Evolutionary conservation across 2,329 filamentous ascomycete species (phyloP).

Genomic region (Aspergillus spinulosporus): DNA sequence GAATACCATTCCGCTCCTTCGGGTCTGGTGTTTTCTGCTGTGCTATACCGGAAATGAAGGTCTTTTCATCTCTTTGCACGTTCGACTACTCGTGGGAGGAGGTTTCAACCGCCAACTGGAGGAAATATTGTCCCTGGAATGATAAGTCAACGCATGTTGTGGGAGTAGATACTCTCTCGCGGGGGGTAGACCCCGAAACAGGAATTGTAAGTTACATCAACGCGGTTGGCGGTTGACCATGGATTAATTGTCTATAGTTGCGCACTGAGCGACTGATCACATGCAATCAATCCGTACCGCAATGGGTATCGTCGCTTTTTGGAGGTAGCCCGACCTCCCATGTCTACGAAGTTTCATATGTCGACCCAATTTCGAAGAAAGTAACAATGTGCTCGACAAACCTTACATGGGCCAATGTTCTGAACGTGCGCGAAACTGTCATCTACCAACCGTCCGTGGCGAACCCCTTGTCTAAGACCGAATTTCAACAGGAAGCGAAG

Average conservation of each 20-base stretch:
- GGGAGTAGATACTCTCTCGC: constrained; percentile 87
- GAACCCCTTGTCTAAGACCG: constrained; percentile 61
- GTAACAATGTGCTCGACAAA: constrained; percentile 98
- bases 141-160: constrained; percentile 94
- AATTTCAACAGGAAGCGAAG: constrained; percentile 85
- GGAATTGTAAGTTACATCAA: constrained; percentile 60
- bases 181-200: constrained; percentile 63
- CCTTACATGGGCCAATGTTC: constrained; percentile 85
- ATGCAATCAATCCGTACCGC: constrained; percentile 50
- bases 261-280: constrained; percentile 68
- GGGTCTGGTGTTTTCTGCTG: not conserved
- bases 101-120: constrained; percentile 96
- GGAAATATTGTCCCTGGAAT: constrained; percentile 99
- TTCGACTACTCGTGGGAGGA: constrained; percentile 99
- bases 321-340: constrained; percentile 78
- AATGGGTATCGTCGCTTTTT: constrained; percentile 70
- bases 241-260: constrained; percentile 47
- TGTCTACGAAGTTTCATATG: constrained; percentile 94
- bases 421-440: constrained; percentile 91
- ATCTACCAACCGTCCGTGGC: constrained; percentile 68
- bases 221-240: not conserved
- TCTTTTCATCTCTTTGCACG: constrained; percentile 85
- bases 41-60: constrained; percentile 68
- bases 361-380: constrained; percentile 77
- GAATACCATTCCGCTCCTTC: not conserved